Percentiles rank a stretch among this genome's conserved stretches.
These are phyloP conservation scores for Blastobotrys indianensis DNA, from an alignment of 1,139 yeast genomes.

Conservation along the genomic window DNA sequence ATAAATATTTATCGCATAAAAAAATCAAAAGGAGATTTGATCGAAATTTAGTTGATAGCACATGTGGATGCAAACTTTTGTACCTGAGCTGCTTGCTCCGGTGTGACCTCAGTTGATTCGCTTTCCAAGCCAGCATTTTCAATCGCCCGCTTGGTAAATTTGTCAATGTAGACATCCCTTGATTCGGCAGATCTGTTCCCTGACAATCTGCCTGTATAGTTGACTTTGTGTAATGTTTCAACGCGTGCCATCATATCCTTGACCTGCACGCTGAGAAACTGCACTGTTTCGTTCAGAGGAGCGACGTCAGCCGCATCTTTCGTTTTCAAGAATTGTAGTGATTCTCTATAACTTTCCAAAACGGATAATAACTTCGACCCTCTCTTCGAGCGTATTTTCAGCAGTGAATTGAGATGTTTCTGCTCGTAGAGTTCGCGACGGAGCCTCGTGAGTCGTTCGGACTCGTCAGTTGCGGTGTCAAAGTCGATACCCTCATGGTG, in stretches of 20 bases:
- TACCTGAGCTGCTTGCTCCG: no score
- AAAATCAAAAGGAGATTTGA: no score
- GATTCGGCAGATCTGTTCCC: background rate
- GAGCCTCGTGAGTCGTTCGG: conserved; percentile 34
- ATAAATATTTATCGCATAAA: no score
- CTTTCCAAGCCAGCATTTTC: conserved; percentile 4
- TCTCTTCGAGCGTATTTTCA: conserved; percentile 38
- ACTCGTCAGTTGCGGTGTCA: conserved; percentile 20
- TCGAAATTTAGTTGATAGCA: no score
- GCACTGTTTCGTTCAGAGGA: conserved; percentile 51
- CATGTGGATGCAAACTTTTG: no score
- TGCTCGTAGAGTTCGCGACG: conserved; percentile 43
- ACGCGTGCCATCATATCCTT: conserved; percentile 13
- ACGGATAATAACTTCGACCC: conserved; percentile 36
- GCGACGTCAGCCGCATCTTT: conserved; percentile 37
- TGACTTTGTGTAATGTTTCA: background rate
- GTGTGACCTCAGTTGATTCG: no score
- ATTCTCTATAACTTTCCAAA: conserved; percentile 34
- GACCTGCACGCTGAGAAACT: conserved; percentile 39
- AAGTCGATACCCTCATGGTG: conserved; percentile 60
- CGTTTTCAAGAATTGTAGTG: conserved; percentile 25
- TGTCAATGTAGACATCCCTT: background rate
- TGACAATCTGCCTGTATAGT: background rate
- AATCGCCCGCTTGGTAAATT: background rate
- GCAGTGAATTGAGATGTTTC: conserved; percentile 40